Evolutionary conservation across 2,329 filamentous ascomycete species (phyloP).

Genomic region (Fusarium hainanense): DNA sequence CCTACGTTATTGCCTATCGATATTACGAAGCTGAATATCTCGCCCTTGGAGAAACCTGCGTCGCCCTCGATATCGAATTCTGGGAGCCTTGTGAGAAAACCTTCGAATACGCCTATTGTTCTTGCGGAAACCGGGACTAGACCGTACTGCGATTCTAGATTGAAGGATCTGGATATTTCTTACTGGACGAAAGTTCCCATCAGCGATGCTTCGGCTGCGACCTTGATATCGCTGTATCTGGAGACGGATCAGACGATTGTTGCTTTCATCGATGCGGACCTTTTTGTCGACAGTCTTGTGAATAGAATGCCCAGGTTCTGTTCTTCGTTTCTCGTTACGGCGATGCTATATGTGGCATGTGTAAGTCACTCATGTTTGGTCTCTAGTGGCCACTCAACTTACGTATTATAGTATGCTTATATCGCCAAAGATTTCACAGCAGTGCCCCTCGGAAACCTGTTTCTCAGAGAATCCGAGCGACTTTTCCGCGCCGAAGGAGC

Average conservation of each 20-base stretch:
- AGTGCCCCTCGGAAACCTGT: not conserved
- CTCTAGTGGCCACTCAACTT: not conserved
- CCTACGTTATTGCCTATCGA: conserved; percentile 8
- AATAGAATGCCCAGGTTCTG: not conserved
- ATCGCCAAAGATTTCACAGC: not conserved
- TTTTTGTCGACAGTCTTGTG: not conserved
- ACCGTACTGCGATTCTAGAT: not conserved
- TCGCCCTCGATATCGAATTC: not conserved
- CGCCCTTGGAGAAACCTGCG: not conserved
- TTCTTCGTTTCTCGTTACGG: conserved; percentile 4
- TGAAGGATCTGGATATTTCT: not conserved
- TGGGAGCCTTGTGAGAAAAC: not conserved
- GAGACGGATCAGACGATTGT: conserved; percentile 10
- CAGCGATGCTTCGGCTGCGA: not conserved
- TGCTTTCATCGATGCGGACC: not conserved
- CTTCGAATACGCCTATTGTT: not conserved
- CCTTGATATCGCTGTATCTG: not conserved
- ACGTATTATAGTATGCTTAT: not conserved
- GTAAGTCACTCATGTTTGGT: not conserved
- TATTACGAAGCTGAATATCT: not conserved
- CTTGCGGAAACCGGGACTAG: not conserved
- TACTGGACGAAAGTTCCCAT: conserved; percentile 15
- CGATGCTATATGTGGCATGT: conserved; percentile 5
- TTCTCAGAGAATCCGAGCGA: not conserved
- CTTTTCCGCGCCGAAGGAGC: conserved; percentile 1